These are phyloP conservation scores for Hanseniaspora nectarophila DNA, from an alignment of 805 yeast species.

Conservation along the genomic window DNA sequence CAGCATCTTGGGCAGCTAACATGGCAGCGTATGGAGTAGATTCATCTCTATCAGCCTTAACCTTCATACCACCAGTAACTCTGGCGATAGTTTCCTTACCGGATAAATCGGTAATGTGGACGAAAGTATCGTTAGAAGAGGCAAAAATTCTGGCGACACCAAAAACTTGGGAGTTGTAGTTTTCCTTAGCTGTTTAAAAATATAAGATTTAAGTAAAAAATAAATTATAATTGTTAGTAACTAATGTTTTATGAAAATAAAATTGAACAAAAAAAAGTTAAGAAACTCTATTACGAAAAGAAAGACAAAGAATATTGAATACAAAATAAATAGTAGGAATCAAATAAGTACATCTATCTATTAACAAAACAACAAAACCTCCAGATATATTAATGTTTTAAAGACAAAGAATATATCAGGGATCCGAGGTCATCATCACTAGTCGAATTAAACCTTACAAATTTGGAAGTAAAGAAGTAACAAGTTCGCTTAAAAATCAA, in stretches of 20 bases:
- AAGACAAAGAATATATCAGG: neutral
- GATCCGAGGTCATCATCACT: neutral
- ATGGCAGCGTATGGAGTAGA: constrained; percentile 99
- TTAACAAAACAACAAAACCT: neutral
- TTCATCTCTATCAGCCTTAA: constrained; percentile 99
- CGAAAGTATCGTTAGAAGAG: constrained; percentile 99
- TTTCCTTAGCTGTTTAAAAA: constrained; percentile 34
- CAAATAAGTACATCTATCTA: neutral
- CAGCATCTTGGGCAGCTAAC: constrained; percentile 99
- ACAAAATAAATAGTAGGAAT: neutral
- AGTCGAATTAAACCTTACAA: neutral
- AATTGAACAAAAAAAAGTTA: neutral
- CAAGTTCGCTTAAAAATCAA: neutral
- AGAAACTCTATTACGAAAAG: constrained; percentile 10
- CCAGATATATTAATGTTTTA: neutral
- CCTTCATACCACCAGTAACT: constrained; percentile 99
- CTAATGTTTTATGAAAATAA: neutral
- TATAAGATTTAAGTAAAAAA: constrained; percentile 17
- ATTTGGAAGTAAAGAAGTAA: neutral
- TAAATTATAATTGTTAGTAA: constrained; percentile 17
- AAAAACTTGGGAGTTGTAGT: constrained; percentile 96
- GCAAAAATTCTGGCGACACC: constrained; percentile 99
- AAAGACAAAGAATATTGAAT: constrained; percentile 5
- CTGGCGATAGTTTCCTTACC: constrained; percentile 99
- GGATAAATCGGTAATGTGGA: constrained; percentile 96